Evolutionary conservation across 2,329 filamentous ascomycete species (phyloP), one percentile per base, ranked within the genome.

Genomic region (Fusarium redolens): DNA sequence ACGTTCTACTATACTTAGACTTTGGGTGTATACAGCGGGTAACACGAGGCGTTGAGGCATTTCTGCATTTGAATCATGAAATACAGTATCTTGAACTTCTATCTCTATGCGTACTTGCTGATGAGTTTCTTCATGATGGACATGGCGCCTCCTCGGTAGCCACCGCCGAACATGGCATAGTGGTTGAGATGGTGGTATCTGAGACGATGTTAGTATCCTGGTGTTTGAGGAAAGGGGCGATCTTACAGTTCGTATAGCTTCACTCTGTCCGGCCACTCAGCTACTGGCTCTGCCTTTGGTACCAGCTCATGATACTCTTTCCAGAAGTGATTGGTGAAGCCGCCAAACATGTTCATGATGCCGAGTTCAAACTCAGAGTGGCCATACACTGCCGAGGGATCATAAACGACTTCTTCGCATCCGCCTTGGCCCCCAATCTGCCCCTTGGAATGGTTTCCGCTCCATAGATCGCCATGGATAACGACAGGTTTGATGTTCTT

Each of bases 261-360:
- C 33, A 97, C 83, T 22, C 96, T 87, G 81, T 98, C 95, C n/a
- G 92, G 91, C 85, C 93, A 97, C 84, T 98, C 95, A 15, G 88
- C 90, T 15, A 86, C 87, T 0, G 95, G 95, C 79, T 97, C 93
- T 13, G 92, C 91, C 83, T 92, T 97, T 1, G 92, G 92, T 51
- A 95, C 90, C 30, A 94, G 78, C 43, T 84, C 81, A 79, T 93
- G 89, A 80, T 98, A 98, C 79, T 96, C 93, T 37, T 87, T 87
- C 86, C 93, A 91, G 77, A 97, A 97, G 2, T 78, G 81, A 1
- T 81, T 77, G 1, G 91, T 91, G 81, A 97, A 97, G 0, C 96
- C 96, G 1, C 95, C 95, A 86, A 98, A 98, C 95, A 98, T 97
- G 57, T 88, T 89, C 95, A 98, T 98, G 74, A 97, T 97, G 1